Evolutionary conservation across 2,329 filamentous ascomycete species (phyloP), one percentile per base, ranked within the genome.

Genomic region (Colletotrichum destructivum): DNA sequence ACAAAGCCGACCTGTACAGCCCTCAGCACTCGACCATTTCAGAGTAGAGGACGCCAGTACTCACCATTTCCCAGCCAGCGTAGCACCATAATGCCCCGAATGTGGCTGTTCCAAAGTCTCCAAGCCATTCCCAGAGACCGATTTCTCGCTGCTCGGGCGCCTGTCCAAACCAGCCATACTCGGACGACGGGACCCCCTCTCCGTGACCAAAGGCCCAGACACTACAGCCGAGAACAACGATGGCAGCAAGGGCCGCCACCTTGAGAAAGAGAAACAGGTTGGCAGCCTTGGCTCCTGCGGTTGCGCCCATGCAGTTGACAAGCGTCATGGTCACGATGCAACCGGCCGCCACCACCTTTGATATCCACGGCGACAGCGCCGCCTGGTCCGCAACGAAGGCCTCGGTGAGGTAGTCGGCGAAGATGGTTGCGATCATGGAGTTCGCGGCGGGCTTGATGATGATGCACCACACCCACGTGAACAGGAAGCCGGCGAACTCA

Each of bases 21-120:
- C 31, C 18, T 73, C 61, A 69, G 55, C 21, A 61, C 15, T 47
- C n/a, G 23, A 15, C 26, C 46, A 21, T 38, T 16, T 46, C 13
- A 9, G 13, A 35, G 35, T 16, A 6, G 21, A n/a, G 31, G 51
- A 77, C 76, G 79, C 3, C 80, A 77, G 75, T 18, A 77, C 82
- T 79, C 69, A 84, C 82, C 67, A 80, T 84, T 66, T 85, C 82
- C 83, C 82, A 86, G 1, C 83, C 83, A 55, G 82, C 82, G 71
- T 84, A 85, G 51, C 81, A 82, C 77, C 81, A 86, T 9, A 85
- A 75, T 8, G 78, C 82, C n/a, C 80, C 81, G 73, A 84, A 83
- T 5, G 84, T 78, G 40, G 83, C 83, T 31, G 81, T 82, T 23
- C 80, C 81, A 62, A 82, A 82, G 35, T 81, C 77, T 3, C 83